A percentile compares a stretch with the other conserved stretches of the same genome.
phyloP scores from a whole-genome alignment of 345 rosid species.

The Rhizophora mangle region DNA sequence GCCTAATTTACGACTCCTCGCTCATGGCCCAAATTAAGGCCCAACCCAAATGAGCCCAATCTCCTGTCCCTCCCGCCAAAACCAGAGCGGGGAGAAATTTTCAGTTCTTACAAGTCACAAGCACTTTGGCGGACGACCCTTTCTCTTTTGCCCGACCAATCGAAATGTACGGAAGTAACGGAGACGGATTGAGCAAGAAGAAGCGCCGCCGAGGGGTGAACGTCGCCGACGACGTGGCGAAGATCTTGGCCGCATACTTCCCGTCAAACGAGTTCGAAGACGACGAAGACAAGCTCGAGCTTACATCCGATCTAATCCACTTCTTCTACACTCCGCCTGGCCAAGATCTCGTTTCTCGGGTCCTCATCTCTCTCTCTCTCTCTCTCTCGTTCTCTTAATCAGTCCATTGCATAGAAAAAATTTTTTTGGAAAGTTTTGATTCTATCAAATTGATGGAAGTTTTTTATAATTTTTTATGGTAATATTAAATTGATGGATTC shows the following conservation, averaged over 20 bases:
- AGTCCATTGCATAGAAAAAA: too few species aligned
- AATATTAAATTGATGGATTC: too few species aligned
- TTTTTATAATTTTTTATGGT: neutral
- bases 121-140: neutral
- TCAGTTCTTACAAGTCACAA: neutral
- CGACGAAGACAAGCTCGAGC: slow-evolving; percentile 49
- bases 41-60: too few species aligned
- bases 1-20: too few species aligned
- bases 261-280: slow-evolving; percentile 52
- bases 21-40: too few species aligned
- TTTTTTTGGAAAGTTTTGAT: too few species aligned
- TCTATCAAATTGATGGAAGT: too few species aligned
- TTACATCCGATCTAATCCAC: slow-evolving; percentile 54
- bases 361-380: slow-evolving; percentile 10
- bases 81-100: neutral
- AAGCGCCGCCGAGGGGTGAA: slow-evolving; percentile 17
- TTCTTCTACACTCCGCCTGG: slow-evolving; percentile 62
- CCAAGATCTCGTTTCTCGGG: slow-evolving; percentile 59
- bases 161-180: slow-evolving; percentile 35
- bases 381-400: neutral
- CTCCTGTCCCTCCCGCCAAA: slow-evolving; percentile 21
- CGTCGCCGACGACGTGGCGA: slow-evolving; percentile 25
- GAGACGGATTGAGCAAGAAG: slow-evolving; percentile 25
- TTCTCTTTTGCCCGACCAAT: neutral
- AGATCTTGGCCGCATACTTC: slow-evolving; percentile 51